Evolutionary conservation across 129 eudicot genomes (phyloP), one percentile per base, ranked within the genome.

Genomic region (Tagetes patula): DNA sequence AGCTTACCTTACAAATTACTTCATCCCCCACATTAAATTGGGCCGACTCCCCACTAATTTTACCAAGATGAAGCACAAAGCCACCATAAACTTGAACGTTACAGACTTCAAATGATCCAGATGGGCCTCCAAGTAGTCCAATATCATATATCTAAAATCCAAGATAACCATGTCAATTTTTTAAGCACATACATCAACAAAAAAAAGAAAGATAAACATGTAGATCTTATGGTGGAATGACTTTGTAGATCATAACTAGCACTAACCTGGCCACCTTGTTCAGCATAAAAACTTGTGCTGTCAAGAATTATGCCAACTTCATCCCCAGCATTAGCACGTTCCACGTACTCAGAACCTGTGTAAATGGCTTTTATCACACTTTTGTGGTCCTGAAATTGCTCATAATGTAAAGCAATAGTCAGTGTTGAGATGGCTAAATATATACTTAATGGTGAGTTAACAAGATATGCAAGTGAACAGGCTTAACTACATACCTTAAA

Each of bases 261-360:
- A 79, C 84, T 73, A 79, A 95, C 99, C 99, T 95, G 99, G 78
- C 99, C 99, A 85, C 99, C 99, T 91, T 95, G 99, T 79, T 95
- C 99, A 75, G 99, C 97, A 83, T 95, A 95, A 70, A 95, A 95
- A 68, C 94, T 86, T 13, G 99, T 95, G 72, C 85, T 86, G 73
- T 90, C 89, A 53, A 95, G 85, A 68, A 95, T 72, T 66, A 95
- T 63, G 69, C 99, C 99, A 71, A 88, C 85, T 78, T 95, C 99
- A 67, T 82, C 78, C 2, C 87, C 89, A 71, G 78, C 86, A 65
- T 38, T 75, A 65, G 82, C 87, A 88, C 55, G 80, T 76, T 95
- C 96, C 83, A 88, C 71, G 64, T 88, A 90, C 70, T 88, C 96
- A 36, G 83, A 67, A 42, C 97, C 99, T 1, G 96, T 85, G 84